phyloP scores from a whole-genome alignment of 805 yeast genomes.

The Metschnikowia rubicola region DNA sequence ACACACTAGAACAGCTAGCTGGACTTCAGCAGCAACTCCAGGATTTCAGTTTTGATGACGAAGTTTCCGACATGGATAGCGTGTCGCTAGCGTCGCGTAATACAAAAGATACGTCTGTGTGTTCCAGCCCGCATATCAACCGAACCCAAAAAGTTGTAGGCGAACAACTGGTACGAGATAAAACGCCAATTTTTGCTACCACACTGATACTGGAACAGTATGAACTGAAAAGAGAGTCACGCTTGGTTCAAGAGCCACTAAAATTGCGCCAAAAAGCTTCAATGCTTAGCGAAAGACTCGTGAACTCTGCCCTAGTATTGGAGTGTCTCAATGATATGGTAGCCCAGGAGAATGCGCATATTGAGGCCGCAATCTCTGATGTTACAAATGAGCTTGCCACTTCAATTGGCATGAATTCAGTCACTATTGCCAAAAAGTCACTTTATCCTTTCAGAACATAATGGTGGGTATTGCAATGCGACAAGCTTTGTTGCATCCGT shows the following conservation, averaged over 20 bases:
- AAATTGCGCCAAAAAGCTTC: not conserved
- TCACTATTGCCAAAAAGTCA: constrained; percentile 2
- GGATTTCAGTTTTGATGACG: not conserved
- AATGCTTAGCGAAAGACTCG: not conserved
- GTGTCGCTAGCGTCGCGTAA: constrained; percentile 1
- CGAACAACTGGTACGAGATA: too few species aligned
- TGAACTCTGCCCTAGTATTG: constrained; percentile 14
- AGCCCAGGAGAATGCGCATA: constrained; percentile 19
- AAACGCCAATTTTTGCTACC: too few species aligned
- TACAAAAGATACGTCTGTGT: constrained; percentile 8
- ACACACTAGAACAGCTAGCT: constrained; percentile 2
- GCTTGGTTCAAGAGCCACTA: too few species aligned
- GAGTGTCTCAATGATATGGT: constrained; percentile 30
- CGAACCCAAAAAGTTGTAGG: too few species aligned
- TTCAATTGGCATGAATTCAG: constrained; percentile 24
- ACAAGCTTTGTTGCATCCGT: too few species aligned
- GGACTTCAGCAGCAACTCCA: constrained; percentile 2
- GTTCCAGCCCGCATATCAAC: not conserved
- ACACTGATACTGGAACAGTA: too few species aligned
- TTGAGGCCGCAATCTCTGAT: constrained; percentile 17
- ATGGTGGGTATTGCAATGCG: too few species aligned
- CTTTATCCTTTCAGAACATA: constrained; percentile 2
- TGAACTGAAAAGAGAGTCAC: too few species aligned
- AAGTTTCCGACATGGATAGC: constrained; percentile 4
- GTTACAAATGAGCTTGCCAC: constrained; percentile 15